Evolutionary conservation across 2,329 filamentous ascomycete genomes (phyloP).

Genomic region (Penicillium oxalicum): DNA sequence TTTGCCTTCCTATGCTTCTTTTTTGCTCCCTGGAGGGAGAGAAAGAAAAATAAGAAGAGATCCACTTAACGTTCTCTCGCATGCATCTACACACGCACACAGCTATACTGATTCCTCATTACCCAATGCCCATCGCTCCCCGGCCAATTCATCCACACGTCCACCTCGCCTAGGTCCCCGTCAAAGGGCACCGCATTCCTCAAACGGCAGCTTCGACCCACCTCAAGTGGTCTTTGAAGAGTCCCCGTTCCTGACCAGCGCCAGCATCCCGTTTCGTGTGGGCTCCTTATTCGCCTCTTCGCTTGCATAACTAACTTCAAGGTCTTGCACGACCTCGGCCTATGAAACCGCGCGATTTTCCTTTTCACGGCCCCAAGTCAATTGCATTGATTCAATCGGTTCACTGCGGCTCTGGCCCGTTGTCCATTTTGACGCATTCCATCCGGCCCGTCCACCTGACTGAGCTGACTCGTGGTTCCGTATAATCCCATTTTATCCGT

Average conservation of each 20-base stretch:
- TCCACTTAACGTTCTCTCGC: conserved; percentile 1
- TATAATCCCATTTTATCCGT: not conserved
- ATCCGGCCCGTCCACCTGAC: not conserved
- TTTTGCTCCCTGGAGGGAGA: not conserved
- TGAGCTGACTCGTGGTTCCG: not conserved
- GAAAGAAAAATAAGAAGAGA: not conserved
- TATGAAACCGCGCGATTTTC: not conserved
- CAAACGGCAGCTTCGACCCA: too few relatives aligned
- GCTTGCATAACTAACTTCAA: too few relatives aligned
- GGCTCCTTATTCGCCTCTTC: too few relatives aligned
- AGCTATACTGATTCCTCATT: not conserved
- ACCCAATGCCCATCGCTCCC: not conserved
- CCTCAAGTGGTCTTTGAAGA: too few relatives aligned
- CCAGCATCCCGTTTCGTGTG: too few relatives aligned
- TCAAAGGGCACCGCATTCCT: too few relatives aligned
- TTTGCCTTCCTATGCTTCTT: not conserved
- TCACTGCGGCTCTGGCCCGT: not conserved
- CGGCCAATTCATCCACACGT: not conserved
- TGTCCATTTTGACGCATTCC: not conserved
- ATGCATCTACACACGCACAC: not conserved
- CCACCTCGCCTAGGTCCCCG: too few relatives aligned
- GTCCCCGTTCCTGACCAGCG: too few relatives aligned
- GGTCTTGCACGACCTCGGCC: not conserved
- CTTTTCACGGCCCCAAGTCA: not conserved
- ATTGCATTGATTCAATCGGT: not conserved